Conservation (phyloP, 1,284 basidiomycete genomes). For the Pseudozyma hubeiensis region DNA sequence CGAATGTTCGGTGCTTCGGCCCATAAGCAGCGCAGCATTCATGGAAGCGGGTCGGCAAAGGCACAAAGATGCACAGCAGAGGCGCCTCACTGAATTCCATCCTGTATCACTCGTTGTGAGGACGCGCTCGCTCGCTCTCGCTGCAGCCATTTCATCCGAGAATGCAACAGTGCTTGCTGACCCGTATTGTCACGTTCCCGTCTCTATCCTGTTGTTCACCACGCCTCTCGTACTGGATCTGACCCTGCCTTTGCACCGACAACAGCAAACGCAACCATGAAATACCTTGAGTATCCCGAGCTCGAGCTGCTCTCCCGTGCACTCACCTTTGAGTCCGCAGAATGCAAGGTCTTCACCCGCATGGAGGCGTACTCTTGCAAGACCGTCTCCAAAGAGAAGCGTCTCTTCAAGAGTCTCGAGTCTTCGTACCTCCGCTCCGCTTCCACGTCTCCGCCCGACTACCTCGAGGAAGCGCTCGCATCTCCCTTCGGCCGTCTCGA, state of each 20-base stretch:
- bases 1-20: conserved; percentile 1
- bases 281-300: conserved; percentile 87
- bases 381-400: conserved; percentile 95
- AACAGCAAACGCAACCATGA: conserved; percentile 73
- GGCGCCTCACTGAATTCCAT: background rate
- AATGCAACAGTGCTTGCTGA: conserved; percentile 37
- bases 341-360: conserved; percentile 89
- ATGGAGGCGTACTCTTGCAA: conserved; percentile 99
- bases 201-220: conserved; percentile 4
- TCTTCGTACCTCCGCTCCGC: conserved; percentile 61
- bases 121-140: background rate
- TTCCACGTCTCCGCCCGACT: conserved; percentile 63
- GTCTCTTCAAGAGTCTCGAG: conserved; percentile 86
- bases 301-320: conserved; percentile 82
- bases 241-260: background rate
- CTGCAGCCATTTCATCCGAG: background rate
- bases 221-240: background rate
- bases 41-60: background rate
- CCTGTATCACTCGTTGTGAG: conserved; percentile 3
- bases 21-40: conserved; percentile 3
- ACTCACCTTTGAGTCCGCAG: conserved; percentile 79
- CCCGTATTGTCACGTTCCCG: conserved; percentile 10
- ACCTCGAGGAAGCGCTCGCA: conserved; percentile 61
- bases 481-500: conserved; percentile 70
- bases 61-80: background rate